phyloP scores from a whole-genome alignment of 2,329 filamentous ascomycete species.

The Nemania abortiva region DNA sequence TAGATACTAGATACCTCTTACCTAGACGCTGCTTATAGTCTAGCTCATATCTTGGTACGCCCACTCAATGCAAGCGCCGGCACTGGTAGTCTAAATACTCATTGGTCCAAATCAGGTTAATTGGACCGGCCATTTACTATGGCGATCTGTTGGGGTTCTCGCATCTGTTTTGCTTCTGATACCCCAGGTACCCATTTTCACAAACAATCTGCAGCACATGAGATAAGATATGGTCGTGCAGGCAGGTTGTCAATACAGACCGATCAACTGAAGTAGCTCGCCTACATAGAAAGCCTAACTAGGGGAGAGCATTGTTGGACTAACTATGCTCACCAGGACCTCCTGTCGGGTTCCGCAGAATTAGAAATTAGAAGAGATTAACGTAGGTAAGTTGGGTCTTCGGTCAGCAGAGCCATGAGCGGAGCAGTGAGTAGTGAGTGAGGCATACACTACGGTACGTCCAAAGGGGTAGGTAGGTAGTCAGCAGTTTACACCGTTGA shows the following conservation, averaged over 20 bases:
- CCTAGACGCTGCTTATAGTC: too few species aligned
- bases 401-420: conserved; percentile 19
- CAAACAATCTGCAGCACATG: not conserved
- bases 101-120: not conserved
- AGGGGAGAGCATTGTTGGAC: conserved; percentile 18
- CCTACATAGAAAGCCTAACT: not conserved
- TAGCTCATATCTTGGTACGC: conserved; percentile 8
- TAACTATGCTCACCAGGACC: not conserved
- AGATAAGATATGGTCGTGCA: not conserved
- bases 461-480: not conserved
- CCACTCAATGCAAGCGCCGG: conserved; percentile 28
- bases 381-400: not conserved
- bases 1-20: not conserved
- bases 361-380: not conserved
- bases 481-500: conserved; percentile 22
- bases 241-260: not conserved
- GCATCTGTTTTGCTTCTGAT: conserved; percentile 1
- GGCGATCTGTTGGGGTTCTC: not conserved
- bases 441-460: too few species aligned
- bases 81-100: conserved; percentile 1
- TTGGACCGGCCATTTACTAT: not conserved
- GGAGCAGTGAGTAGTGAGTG: not conserved
- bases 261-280: not conserved
- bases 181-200: not conserved
- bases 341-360: conserved; percentile 20